Conservation (phyloP, 1,139 yeast species). For the Scheffersomyces illinoinensis region DNA sequence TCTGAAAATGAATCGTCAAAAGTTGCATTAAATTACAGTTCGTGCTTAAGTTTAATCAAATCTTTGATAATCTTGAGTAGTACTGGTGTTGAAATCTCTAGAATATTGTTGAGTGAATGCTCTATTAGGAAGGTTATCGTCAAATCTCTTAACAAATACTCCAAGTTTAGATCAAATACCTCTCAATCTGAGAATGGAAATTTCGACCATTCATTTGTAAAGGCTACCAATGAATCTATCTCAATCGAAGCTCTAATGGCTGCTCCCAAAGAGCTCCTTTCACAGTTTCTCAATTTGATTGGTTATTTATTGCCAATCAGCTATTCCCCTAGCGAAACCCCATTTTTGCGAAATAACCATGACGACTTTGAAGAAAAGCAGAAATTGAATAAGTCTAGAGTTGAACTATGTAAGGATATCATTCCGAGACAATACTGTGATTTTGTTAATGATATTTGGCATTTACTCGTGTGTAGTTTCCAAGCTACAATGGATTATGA, state of each 20-base stretch:
- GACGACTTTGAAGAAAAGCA: constrained; percentile 26
- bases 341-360: constrained; percentile 29
- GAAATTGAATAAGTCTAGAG: constrained; percentile 28
- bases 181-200: not conserved
- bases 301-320: constrained; percentile 57
- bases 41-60: constrained; percentile 42
- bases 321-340: constrained; percentile 30
- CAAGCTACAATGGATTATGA: constrained; percentile 74
- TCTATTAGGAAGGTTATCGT: constrained; percentile 44
- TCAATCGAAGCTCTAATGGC: constrained; percentile 74
- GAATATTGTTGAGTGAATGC: constrained; percentile 38
- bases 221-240: constrained; percentile 23
- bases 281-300: constrained; percentile 57
- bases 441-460: constrained; percentile 55
- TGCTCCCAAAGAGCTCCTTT: constrained; percentile 65
- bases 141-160: constrained; percentile 44
- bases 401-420: constrained; percentile 21
- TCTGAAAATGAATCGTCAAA: constrained; percentile 13
- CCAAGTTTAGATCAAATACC: constrained; percentile 15
- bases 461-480: constrained; percentile 67
- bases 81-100: constrained; percentile 42
- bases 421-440: constrained; percentile 29
- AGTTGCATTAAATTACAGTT: constrained; percentile 26
- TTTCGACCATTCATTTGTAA: not conserved
- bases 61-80: constrained; percentile 42